Conservation (phyloP, 2,329 filamentous ascomycete species). For the Exophiala lecanii-corni region DNA sequence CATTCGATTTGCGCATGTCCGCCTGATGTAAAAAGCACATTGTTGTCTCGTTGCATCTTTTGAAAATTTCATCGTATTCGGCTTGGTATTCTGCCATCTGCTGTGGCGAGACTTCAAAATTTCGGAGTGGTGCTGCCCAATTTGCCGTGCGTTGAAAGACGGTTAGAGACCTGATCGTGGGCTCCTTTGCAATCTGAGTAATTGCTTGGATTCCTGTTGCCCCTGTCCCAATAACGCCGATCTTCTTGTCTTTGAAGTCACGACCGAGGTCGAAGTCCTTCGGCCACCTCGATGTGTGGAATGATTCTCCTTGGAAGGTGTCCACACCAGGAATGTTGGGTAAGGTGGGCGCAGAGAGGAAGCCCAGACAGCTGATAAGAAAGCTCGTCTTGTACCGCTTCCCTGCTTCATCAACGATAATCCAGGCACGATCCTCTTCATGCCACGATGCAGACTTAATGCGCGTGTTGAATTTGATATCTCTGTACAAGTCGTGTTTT, state of each 20-base stretch:
- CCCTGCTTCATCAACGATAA: constrained; percentile 9
- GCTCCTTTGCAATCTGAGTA: constrained; percentile 36
- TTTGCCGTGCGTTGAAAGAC: constrained; percentile 43
- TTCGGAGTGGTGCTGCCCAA: constrained; percentile 27
- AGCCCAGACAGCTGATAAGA: constrained; percentile 15
- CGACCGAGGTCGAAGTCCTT: constrained; percentile 8
- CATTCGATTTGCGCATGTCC: constrained; percentile 30
- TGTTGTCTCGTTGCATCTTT: constrained; percentile 7
- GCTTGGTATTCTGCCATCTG: constrained; percentile 7
- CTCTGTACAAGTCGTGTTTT: constrained; percentile 35
- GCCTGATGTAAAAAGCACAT: constrained; percentile 12
- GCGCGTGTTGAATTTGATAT: constrained; percentile 31
- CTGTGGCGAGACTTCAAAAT: constrained; percentile 4
- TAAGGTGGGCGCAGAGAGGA: constrained; percentile 18
- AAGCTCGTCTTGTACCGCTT: constrained; percentile 8
- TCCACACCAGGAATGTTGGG: constrained; percentile 26
- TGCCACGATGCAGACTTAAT: constrained; percentile 12
- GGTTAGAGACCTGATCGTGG: constrained; percentile 31
- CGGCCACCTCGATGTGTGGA: constrained; percentile 28
- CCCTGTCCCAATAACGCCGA: constrained; percentile 43
- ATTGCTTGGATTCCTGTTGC: constrained; percentile 41
- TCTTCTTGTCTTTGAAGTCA: constrained; percentile 31
- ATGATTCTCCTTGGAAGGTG: constrained; percentile 23
- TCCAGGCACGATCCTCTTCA: constrained; percentile 11
- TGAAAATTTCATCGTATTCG: constrained; percentile 8